A percentile compares a stretch with the other conserved stretches of the same genome.
phyloP scores from a whole-genome alignment of 352 stramenopile genomes.

The Porosira glacialis region DNA sequence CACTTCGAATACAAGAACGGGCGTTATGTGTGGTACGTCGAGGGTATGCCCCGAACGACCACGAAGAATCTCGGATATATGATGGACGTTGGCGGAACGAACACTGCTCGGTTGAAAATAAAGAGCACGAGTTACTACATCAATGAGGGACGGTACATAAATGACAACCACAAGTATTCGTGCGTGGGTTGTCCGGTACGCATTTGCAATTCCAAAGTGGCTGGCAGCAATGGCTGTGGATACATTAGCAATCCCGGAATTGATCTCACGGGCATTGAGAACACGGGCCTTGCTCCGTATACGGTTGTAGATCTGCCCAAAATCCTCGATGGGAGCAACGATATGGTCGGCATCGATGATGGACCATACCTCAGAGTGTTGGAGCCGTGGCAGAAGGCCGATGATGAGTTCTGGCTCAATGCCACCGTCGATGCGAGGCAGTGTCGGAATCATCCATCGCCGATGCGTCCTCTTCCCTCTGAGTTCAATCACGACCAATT shows the following conservation, averaged over 20 bases:
- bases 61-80: not conserved
- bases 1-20: not conserved
- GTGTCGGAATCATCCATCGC: not conserved
- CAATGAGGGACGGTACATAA: not conserved
- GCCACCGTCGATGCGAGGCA: not conserved
- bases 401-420: constrained; percentile 12
- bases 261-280: constrained; percentile 2
- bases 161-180: constrained; percentile 17
- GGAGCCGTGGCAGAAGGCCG: not conserved
- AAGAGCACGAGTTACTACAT: constrained; percentile 6
- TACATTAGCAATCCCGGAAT: constrained; percentile 8
- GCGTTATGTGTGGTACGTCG: not conserved
- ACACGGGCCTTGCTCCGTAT: constrained; percentile 3
- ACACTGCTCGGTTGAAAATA: not conserved
- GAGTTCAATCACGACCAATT: not conserved
- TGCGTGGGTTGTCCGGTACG: constrained; percentile 15
- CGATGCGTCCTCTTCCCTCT: not conserved
- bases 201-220: not conserved
- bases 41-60: not conserved
- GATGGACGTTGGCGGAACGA: not conserved
- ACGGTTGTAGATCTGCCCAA: constrained; percentile 6
- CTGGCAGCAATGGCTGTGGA: not conserved
- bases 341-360: constrained; percentile 13
- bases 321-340: not conserved
- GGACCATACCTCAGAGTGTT: not conserved